Conservation (phyloP, 805 yeast genomes). For the Yamadazyma philogaea region DNA sequence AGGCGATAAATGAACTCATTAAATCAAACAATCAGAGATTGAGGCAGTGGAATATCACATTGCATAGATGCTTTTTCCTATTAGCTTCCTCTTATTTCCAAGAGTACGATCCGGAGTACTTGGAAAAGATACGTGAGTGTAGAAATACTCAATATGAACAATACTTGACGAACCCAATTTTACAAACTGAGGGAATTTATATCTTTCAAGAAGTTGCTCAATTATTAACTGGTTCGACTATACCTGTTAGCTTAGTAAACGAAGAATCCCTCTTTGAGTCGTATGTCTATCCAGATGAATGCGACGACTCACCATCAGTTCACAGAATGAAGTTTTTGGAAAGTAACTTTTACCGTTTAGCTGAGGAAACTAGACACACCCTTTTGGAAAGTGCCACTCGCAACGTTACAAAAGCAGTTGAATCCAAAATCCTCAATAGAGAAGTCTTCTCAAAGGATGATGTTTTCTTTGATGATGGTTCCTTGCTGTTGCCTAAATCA, state of each 20-base stretch:
- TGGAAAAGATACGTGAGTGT: constrained; percentile 10
- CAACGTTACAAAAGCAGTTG: constrained; percentile 25
- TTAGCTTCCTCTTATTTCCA: constrained; percentile 74
- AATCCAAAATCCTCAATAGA: constrained; percentile 22
- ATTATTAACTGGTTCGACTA: background rate
- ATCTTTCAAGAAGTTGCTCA: background rate
- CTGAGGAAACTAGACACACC: constrained; percentile 33
- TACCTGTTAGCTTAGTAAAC: background rate
- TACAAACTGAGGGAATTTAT: background rate
- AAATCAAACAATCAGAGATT: constrained; percentile 26
- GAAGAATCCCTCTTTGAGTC: constrained; percentile 1
- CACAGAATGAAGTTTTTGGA: constrained; percentile 23
- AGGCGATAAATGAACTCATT: constrained; percentile 24
- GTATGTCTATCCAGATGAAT: background rate
- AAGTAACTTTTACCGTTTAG: constrained; percentile 29
- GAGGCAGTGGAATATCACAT: constrained; percentile 52
- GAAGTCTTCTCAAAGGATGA: constrained; percentile 13
- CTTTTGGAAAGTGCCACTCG: constrained; percentile 30
- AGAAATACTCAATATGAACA: background rate
- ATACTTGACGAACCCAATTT: background rate
- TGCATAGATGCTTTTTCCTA: constrained; percentile 78
- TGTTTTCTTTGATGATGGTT: constrained; percentile 30
- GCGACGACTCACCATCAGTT: constrained; percentile 8
- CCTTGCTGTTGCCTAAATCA: constrained; percentile 27
- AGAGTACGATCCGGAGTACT: constrained; percentile 33